These are phyloP conservation scores for Alternaria infectoria DNA, from an alignment of 2,329 filamentous ascomycete species.

Conservation along the genomic window DNA sequence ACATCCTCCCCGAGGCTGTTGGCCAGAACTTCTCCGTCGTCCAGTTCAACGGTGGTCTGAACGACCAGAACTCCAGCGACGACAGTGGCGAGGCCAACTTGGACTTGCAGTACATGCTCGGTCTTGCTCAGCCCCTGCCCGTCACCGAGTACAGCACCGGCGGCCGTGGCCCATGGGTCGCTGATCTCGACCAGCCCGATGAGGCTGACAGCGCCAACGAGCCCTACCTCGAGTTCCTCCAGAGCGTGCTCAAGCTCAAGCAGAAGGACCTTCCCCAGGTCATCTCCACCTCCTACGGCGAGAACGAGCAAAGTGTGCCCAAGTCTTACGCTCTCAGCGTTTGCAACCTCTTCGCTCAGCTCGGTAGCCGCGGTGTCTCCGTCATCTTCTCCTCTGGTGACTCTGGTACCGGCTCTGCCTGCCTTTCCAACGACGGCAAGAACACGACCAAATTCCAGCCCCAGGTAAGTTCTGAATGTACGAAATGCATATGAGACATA, in stretches of 20 bases:
- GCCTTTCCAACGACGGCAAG: conserved; percentile 64
- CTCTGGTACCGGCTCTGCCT: conserved; percentile 60
- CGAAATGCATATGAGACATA: background rate
- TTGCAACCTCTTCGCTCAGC: conserved; percentile 68
- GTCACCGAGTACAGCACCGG: conserved; percentile 65
- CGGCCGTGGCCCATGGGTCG: conserved; percentile 60
- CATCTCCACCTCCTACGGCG: conserved; percentile 70
- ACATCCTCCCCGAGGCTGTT: conserved; percentile 46
- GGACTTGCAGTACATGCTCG: conserved; percentile 66
- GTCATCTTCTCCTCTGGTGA: conserved; percentile 69
- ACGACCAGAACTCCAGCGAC: conserved; percentile 28
- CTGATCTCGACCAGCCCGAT: conserved; percentile 54
- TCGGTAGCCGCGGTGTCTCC: conserved; percentile 69
- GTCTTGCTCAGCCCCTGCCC: conserved; percentile 60
- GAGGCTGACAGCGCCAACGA: conserved; percentile 63
- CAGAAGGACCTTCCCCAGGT: conserved; percentile 63
- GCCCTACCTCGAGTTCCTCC: conserved; percentile 68
- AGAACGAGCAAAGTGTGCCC: conserved; percentile 69
- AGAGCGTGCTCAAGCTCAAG: conserved; percentile 61
- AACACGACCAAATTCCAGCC: conserved; percentile 63
- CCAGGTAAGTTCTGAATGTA: conserved; percentile 32
- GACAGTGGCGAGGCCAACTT: conserved; percentile 63
- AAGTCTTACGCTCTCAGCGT: conserved; percentile 65
- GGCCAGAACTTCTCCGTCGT: conserved; percentile 53
- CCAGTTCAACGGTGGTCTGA: conserved; percentile 32